A percentile compares a stretch with the other conserved stretches of the same genome.
Conservation (phyloP, 129 eudicot genomes). For the Daucus carota region DH1_v3.0 NC_030383.2:47990501-47991000, state of each 20-base stretch:
- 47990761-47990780: constrained; percentile 70
- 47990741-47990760: constrained; percentile 6
- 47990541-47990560: constrained; percentile 37
- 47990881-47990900: constrained; percentile 48
- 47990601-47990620: constrained; percentile 77
- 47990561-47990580: constrained; percentile 59
- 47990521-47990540: constrained; percentile 46
- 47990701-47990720: background rate
- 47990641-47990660: background rate
- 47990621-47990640: background rate
- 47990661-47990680: background rate
- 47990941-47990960: background rate
- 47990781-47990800: constrained; percentile 80
- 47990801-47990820: constrained; percentile 73
- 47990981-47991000: background rate
- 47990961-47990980: background rate
- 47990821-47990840: constrained; percentile 70
- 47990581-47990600: constrained; percentile 69
- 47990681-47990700: background rate
- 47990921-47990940: background rate
- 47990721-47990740: background rate
- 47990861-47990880: constrained; percentile 91
- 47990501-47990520: background rate
- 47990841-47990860: constrained; percentile 84
- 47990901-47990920: constrained; percentile 18